Percentiles rank a stretch among this genome's conserved stretches.
These are phyloP conservation scores for Rhizoctonia solani DNA, from an alignment of 1,284 basidiomycete genomes.

Conservation along the genomic window DNA sequence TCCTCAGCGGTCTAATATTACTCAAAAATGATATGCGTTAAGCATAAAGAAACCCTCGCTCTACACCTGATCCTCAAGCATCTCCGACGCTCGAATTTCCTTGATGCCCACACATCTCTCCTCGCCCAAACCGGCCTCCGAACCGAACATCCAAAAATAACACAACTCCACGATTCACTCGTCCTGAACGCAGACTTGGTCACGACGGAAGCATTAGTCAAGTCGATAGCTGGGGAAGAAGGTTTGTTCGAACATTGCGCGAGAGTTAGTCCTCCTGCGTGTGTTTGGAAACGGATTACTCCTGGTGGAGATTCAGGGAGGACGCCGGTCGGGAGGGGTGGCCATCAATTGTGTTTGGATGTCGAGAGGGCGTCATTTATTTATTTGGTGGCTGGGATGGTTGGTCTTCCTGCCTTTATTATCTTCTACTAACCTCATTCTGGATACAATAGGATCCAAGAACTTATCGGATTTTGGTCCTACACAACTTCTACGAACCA, in stretches of 20 bases:
- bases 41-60: conserved; percentile 68
- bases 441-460: conserved; percentile 47
- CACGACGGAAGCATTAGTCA: conserved; percentile 59
- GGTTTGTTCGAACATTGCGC: conserved; percentile 62
- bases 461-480: conserved; percentile 79
- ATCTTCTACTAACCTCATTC: background rate
- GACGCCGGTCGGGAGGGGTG: conserved; percentile 64
- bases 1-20: background rate
- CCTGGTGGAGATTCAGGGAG: conserved; percentile 67
- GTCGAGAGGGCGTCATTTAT: conserved; percentile 64
- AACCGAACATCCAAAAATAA: conserved; percentile 73
- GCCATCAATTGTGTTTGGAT: conserved; percentile 84
- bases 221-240: conserved; percentile 52
- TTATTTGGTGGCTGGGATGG: conserved; percentile 84
- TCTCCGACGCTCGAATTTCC: conserved; percentile 72
- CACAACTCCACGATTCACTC: conserved; percentile 64
- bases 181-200: conserved; percentile 70
- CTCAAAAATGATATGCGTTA: conserved; percentile 5
- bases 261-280: conserved; percentile 4
- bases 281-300: conserved; percentile 16
- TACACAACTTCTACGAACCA: conserved; percentile 65
- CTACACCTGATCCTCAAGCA: conserved; percentile 77
- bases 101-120: conserved; percentile 67
- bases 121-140: conserved; percentile 59
- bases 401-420: background rate